Evolutionary conservation across 2,329 filamentous ascomycete genomes (phyloP), one percentile per base, ranked within the genome.

Genomic region (Thelonectria olida): DNA sequence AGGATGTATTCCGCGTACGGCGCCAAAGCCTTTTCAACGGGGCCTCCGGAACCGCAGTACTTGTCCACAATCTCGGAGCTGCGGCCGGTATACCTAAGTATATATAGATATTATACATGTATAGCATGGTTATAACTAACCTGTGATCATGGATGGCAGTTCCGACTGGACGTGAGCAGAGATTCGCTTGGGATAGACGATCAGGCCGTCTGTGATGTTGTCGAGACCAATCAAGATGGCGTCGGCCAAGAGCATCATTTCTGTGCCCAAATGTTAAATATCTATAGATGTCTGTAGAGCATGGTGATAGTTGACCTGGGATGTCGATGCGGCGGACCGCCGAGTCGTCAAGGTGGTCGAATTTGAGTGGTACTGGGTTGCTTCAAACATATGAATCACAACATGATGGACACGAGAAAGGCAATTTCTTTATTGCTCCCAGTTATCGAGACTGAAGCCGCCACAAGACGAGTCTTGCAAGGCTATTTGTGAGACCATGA

Each of bases 111-210:
- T 23, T 17, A 8, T 70, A n/a, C n/a, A n/a, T n/a, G n/a, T n/a
- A n/a, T n/a, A n/a, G n/a, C n/a, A n/a, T n/a, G n/a, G n/a, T n/a
- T n/a, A n/a, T n/a, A n/a, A n/a, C n/a, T n/a, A n/a, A n/a, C n/a
- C 19, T 7, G 89, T 93, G 7, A 88, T 85, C 90, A 95, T 96
- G 79, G 97, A 97, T 1, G 94, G 94, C 13, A 97, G 85, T 78
- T 96, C 92, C 63, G n/a, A 17, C 15, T 36, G 17, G 27, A 44
- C 36, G 27, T 28, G 19, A 15, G 20, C 12, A 7, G 17, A 13
- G 25, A 54, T 42, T 4, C 23, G 10, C 23, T 44, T 28, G 50
- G 47, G 47, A 17, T 96, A 97, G 38, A 97, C 85, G n/a, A 92
- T 89, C 10, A 93, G 81, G 9, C 90, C 90, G 54, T 84, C 82